Base-by-base conservation (phyloP, 495 filamentous ascomycete genomes). In the Neurospora terricola region DNA sequence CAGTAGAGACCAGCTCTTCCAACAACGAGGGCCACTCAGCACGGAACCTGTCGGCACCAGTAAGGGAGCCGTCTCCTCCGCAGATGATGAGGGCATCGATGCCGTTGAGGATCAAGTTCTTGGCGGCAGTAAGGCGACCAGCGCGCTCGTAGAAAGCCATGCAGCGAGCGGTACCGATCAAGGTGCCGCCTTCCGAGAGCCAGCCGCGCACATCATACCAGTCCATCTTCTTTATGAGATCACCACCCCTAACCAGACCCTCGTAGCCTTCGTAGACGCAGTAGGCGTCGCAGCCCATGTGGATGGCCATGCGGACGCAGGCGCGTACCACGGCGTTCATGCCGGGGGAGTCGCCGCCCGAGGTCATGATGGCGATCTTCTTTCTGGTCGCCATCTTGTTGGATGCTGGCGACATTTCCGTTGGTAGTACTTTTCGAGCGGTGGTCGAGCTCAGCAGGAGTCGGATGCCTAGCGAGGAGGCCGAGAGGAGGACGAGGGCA, bases 121-220 rank as follows among this genome's bases (percentile, higher is more conserved):
- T 97, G 21, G 96, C 96, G 6, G 91, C 96, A 70, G 84, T 83
- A 70, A 97, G 79, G 73, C 96, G 90, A 21, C 96, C 96, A 18
- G 90, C 80, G 23, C 96, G 90, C 80, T 98, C 92, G 75, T 89
- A 93, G 84, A 99, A 99, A 42, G 88, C 88, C 87, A 89, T 90
- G 82, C 94, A 96, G 54, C 96, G 88, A 36, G 96, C 96, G 36
- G 96, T 98, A 37, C 96, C 96, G 80, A 99, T 99, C 73, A 98
- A 86, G 2, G 96, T 99, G 74, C 96, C 96, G 72, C 96, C 96
- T 81, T 97, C 94, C 7, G 93, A 96, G 69, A 97, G 86, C 87
- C 90, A 98, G 72, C 96, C 96, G 70, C 96, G 91, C 59, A 99
- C 96, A 82, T 98, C 96, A 73, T 95, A 89, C 96, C 96, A 99